Conservation (phyloP, 768 basidiomycete genomes). For the Boletellus sp. region DNA sequence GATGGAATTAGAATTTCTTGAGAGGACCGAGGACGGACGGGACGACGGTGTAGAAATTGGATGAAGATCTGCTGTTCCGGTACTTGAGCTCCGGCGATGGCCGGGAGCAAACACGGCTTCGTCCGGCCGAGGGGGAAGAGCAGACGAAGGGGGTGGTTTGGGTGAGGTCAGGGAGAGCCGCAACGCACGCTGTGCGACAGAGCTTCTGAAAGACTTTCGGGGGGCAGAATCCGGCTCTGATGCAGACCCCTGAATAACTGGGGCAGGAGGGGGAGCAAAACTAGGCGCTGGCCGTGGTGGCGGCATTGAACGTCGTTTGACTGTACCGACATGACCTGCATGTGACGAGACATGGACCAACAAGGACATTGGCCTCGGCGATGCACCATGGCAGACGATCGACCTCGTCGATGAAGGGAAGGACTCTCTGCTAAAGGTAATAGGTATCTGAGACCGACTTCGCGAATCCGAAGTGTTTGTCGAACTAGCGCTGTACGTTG, state of each 20-base stretch:
- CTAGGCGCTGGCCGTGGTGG: conserved; percentile 73
- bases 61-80: conserved; percentile 28
- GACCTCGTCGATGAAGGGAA: conserved; percentile 12
- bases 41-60: conserved; percentile 47
- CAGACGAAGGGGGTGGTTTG: conserved; percentile 56
- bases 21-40: conserved; percentile 35
- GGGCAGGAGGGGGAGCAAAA: conserved; percentile 67
- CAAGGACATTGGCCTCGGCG: conserved; percentile 23
- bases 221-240: conserved; percentile 7
- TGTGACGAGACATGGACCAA: conserved; percentile 11
- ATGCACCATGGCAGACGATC: not conserved
- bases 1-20: conserved; percentile 26
- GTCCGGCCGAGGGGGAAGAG: conserved; percentile 66
- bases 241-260: conserved; percentile 29
- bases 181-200: conserved; percentile 53
- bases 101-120: conserved; percentile 35
- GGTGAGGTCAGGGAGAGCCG: conserved; percentile 60
- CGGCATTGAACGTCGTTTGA: conserved; percentile 61
- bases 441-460: conserved; percentile 8
- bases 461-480: conserved; percentile 42
- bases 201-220: conserved; percentile 48
- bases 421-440: conserved; percentile 5
- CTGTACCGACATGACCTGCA: conserved; percentile 19
- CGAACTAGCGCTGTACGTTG: conserved; percentile 42
- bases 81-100: conserved; percentile 35